Percentiles rank a stretch among this genome's conserved stretches.
Evolutionary conservation across 495 filamentous ascomycete species (phyloP).

Genomic region (Venustampulla echinocandica): DNA sequence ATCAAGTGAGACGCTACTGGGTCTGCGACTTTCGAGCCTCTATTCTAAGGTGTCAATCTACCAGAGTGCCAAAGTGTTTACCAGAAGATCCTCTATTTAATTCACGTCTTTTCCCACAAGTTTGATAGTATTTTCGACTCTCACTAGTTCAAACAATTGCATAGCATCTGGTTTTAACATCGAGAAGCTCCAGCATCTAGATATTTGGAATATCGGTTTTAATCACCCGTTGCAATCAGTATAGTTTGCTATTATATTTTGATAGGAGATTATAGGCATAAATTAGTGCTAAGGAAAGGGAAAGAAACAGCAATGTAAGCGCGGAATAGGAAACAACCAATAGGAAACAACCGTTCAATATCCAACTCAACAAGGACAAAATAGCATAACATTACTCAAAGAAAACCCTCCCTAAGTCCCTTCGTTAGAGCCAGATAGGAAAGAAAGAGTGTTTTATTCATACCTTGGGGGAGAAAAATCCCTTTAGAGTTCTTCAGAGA

Average conservation of each 20-base stretch:
- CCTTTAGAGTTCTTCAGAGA: background rate
- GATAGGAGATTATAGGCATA: background rate
- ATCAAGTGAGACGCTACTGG: too few species aligned
- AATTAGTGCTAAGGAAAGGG: too few species aligned
- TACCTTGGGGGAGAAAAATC: background rate
- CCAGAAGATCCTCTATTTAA: too few species aligned
- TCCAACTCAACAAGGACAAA: background rate
- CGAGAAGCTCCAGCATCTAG: background rate
- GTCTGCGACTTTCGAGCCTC: too few species aligned
- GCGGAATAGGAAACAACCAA: background rate
- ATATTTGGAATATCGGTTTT: too few species aligned
- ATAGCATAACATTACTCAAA: too few species aligned
- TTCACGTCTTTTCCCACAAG: background rate
- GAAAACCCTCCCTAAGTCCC: background rate
- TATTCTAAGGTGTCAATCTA: too few species aligned
- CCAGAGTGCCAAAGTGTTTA: too few species aligned
- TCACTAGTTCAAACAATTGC: background rate
- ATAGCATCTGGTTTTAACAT: background rate
- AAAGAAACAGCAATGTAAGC: background rate
- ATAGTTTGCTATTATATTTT: background rate
- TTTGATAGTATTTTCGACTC: background rate
- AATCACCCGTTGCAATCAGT: background rate
- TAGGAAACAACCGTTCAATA: background rate
- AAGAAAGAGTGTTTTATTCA: background rate
- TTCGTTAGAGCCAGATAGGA: background rate